Evolutionary conservation across 2,329 filamentous ascomycete species (phyloP).

Genomic region (Cordyceps fumosorosea): DNA sequence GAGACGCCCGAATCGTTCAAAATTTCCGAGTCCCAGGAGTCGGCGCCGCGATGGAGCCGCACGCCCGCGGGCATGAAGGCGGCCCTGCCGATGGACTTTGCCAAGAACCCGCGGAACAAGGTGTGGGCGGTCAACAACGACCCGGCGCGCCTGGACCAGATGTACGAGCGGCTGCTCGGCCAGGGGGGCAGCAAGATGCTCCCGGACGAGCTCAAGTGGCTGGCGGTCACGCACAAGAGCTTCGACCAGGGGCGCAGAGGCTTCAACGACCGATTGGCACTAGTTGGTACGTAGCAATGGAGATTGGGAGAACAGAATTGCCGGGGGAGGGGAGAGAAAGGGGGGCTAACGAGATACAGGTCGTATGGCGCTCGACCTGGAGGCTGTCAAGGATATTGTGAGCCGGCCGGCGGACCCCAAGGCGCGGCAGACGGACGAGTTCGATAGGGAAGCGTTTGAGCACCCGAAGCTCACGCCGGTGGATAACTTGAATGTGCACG

Average conservation of each 20-base stretch:
- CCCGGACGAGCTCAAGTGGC: constrained; percentile 90
- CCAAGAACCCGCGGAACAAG: constrained; percentile 45
- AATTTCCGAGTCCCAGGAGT: constrained; percentile 8
- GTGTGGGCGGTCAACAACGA: constrained; percentile 68
- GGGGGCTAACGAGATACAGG: background rate
- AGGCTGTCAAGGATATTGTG: constrained; percentile 33
- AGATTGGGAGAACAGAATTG: too few species aligned
- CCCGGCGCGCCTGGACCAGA: constrained; percentile 64
- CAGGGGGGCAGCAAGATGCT: constrained; percentile 65
- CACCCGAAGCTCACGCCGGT: constrained; percentile 68
- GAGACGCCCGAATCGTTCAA: constrained; percentile 11
- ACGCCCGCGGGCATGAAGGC: constrained; percentile 66
- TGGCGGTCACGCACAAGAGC: constrained; percentile 95
- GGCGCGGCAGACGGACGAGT: constrained; percentile 34
- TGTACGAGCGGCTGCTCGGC: constrained; percentile 73
- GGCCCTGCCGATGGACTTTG: constrained; percentile 55
- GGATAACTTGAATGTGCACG: constrained; percentile 58
- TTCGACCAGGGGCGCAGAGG: constrained; percentile 92
- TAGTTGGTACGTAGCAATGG: constrained; percentile 56
- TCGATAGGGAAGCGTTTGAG: constrained; percentile 57
- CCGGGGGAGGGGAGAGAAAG: too few species aligned
- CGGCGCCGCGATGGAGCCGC: constrained; percentile 60
- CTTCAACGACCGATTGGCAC: constrained; percentile 90
- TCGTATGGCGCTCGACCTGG: constrained; percentile 32
- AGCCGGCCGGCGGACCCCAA: constrained; percentile 24